A percentile compares a stretch with the other conserved stretches of the same genome.
Evolutionary conservation across 1,284 basidiomycete species (phyloP).

Genomic region (Flammula alnicola): DNA sequence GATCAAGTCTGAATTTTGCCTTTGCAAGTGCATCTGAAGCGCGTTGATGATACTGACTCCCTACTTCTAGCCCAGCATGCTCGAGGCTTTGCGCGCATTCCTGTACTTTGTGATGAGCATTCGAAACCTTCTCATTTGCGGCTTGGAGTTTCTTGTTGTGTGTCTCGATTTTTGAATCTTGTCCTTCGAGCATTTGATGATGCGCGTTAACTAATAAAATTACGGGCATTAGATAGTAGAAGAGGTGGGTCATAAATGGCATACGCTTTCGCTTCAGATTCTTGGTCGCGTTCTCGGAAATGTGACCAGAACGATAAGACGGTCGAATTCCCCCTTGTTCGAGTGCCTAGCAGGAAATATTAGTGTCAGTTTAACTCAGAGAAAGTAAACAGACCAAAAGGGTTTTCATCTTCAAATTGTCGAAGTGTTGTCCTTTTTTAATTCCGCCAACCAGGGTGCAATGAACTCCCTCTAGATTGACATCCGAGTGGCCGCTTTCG

Average conservation of each 20-base stretch:
- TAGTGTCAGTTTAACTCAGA: not conserved
- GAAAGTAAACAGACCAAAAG: not conserved
- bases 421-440: slow-evolving; percentile 10
- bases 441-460: slow-evolving; percentile 13
- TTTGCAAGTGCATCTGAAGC: not conserved
- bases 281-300: not conserved
- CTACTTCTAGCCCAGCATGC: not conserved
- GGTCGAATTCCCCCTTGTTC: not conserved
- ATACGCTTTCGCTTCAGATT: slow-evolving; percentile 2
- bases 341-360: not conserved
- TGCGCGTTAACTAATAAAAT: not conserved
- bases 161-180: not conserved
- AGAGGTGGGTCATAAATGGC: not conserved
- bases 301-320: not conserved
- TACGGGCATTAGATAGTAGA: not conserved
- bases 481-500: slow-evolving; percentile 11
- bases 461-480: slow-evolving; percentile 11
- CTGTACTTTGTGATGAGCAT: not conserved
- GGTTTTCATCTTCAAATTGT: slow-evolving; percentile 10
- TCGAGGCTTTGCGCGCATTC: not conserved
- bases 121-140: not conserved
- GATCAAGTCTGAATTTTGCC: not conserved
- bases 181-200: not conserved
- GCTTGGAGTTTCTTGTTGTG: not conserved
- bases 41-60: not conserved